Base-by-base conservation (phyloP, 768 basidiomycete genomes). In the Polyporus arcularius region DNA sequence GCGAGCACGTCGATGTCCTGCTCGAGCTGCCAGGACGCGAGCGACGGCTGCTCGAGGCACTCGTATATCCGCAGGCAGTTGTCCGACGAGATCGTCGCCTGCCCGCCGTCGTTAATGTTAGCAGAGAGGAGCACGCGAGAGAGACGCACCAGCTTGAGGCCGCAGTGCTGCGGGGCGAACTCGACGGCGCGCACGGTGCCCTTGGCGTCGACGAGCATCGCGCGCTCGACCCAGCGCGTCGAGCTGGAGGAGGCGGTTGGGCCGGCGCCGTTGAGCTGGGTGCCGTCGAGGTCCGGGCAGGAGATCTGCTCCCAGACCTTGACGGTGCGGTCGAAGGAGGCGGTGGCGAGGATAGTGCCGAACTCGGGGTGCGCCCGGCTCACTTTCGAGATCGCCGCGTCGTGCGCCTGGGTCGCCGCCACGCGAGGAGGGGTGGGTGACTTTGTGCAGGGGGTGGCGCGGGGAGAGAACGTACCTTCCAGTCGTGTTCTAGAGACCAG, bases 311-410 rank as follows among this genome's bases (percentile, higher is more conserved):
- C 92, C 94, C 94, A 98, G 15, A 99, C 83, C 73, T 96, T 92
- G 57, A 95, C 91, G 0, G 91, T 91, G 28, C 96, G 83, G 74
- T 98, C 96, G 68, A 95, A 94, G 2, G 90, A 94, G 4, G 87
- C 85, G 4, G 91, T 92, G 0, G 94, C 94, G 57, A 98, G 79
- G 54, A 97, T 84, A 1, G 86, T 84, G 4, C 94, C 96, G 60
- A 94, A 95, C 73, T 95, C 89, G 4, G 96, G 94, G 70, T 96
- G 94, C 1, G 94, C 94, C 92, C 94, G 98, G 54, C 84, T 84
- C 14, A 97, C 67, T 72, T 83, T 88, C 8, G 93, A 85, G 40
- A 97, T 81, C 0, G 96, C 86, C 15, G 94, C 94, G 68, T 96
- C 94, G 71, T 98, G 96, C n/a, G 96, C 96, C 92, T 96, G 67